Evolutionary conservation across 2,329 filamentous ascomycete species (phyloP), one percentile per base, ranked within the genome.

Genomic region (Sporothrix humicola): DNA sequence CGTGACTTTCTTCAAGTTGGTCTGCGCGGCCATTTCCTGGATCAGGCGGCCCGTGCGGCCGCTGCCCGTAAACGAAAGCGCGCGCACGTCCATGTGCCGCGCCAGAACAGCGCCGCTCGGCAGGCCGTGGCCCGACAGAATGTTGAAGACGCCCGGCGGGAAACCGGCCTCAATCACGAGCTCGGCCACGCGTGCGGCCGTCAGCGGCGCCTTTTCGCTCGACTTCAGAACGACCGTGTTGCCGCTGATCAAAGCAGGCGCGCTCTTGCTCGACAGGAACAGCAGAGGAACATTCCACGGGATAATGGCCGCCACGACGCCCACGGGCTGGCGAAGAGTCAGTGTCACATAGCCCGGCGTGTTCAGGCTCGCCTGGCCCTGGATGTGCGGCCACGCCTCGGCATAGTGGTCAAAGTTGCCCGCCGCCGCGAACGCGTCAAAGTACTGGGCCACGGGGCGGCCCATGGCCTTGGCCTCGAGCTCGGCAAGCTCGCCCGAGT

Each of bases 211-310:
- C 81, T 89, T 87, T 78, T 89, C 87, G 54, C 87, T 86, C 42
- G 87, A 84, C 81, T 89, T 89, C 63, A 89, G 80, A 46, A 89
- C 82, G 69, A 89, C 82, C 3, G 86, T 87, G 80, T 88, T 88
- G 75, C 87, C 87, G 73, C 85, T 83, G n/a, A 87, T 86, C 37
- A 89, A 77, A 15, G 87, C 87, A 48, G 91, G 90, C 44, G 89
- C 91, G 15, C 92, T 84, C 78, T 92, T 92, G 89, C 88, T 90
- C 1, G 87, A 87, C 23, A 90, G 88, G 87, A 92, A 92, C 0
- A 85, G 83, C 0, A 92, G 82, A 5, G 90, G 90, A 75, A 89
- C 91, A 78, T 92, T 92, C 90, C 87, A 90, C 0, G 88, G 88
- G 69, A 89, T 87, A 72, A 90, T 90, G n/a, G 82, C 82, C 1